phyloP scores from a whole-genome alignment of 192 early-diverging fungal species.

The Coemansia sp. region DNA sequence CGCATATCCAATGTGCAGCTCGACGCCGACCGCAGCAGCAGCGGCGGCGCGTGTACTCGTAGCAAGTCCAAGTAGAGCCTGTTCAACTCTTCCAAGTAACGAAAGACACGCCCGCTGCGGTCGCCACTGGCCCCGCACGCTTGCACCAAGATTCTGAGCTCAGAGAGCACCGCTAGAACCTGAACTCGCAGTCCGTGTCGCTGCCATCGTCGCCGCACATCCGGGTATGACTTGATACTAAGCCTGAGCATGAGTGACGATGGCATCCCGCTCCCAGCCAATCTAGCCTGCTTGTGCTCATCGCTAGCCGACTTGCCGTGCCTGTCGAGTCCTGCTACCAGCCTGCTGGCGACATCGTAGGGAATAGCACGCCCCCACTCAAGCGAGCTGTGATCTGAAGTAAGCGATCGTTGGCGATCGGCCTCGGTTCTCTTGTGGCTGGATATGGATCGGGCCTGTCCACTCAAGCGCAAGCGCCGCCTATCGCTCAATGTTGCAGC shows the following conservation, averaged over 20 bases:
- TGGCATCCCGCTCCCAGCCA: constrained; percentile 27
- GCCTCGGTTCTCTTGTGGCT: not conserved
- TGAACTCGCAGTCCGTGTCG: constrained; percentile 40
- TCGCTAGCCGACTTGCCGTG: not conserved
- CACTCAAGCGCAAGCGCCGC: no score
- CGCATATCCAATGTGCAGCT: constrained; percentile 10
- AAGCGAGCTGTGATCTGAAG: not conserved
- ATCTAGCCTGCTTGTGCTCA: not conserved
- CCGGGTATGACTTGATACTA: constrained; percentile 19
- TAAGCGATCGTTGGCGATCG: not conserved
- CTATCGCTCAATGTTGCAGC: not conserved
- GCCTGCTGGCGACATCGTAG: constrained; percentile 12
- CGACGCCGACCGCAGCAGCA: constrained; percentile 23
- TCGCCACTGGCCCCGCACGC: constrained; percentile 7
- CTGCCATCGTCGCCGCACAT: constrained; percentile 29
- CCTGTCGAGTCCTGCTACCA: constrained; percentile 3
- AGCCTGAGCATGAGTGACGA: constrained; percentile 48
- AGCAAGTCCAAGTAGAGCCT: constrained; percentile 22
- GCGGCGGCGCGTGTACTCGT: not conserved
- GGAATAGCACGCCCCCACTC: constrained; percentile 34
- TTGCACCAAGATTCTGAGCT: constrained; percentile 22
- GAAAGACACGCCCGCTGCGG: constrained; percentile 23
- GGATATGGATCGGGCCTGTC: not conserved
- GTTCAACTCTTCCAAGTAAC: constrained; percentile 29
- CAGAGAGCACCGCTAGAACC: constrained; percentile 22